Evolutionary conservation across 345 rosid genomes (phyloP), one percentile per base, ranked within the genome.

Genomic region (Lepidium sativum): DNA sequence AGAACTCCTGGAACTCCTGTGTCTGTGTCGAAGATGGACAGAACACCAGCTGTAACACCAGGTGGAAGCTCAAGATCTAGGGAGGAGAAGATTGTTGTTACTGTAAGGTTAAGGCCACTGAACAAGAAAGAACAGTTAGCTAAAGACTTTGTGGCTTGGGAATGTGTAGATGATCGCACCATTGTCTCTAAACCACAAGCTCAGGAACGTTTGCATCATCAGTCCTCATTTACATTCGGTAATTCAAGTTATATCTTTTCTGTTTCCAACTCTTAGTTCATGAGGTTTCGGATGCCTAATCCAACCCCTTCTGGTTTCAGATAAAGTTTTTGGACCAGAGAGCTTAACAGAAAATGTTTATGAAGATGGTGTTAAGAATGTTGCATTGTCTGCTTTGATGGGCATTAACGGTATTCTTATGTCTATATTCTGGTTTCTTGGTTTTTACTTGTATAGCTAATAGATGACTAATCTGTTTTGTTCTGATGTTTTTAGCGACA

Each of bases 11-110:
- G 91, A 77, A 91, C 97, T 25, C 97, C 97, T 9, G 75, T 82
- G 42, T 82, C 88, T 9, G 74, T 82, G 49, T 82, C 88, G 1
- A 91, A 87, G 75, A 80, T 60, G n/a, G 99, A 95, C 2, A 84
- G 80, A 73, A 82, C 89, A n/a, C 83, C 29, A 54, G 77, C 86
- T 6, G 86, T 57, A 56, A 78, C 88, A 2, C 88, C 96, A 0
- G 94, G 91, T 15, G 94, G 89, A 27, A 81, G 91, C 44, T 74
- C 86, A 15, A 91, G 81, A 77, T 54, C 88, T 0, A 88, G 76
- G 71, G 99, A 95, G 69, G 99, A 95, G 87, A 95, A 91, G 80
- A 88, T 91, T 25, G 98, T 95, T 10, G 99, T 95, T 54, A 95
- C 98, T 4, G 98, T 95, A 11, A 73, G 99, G 55, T 76, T 95